Percentiles rank a stretch among this genome's conserved stretches.
Conservation (phyloP, 129 eudicot genomes). For the Lactuca sativa region DNA sequence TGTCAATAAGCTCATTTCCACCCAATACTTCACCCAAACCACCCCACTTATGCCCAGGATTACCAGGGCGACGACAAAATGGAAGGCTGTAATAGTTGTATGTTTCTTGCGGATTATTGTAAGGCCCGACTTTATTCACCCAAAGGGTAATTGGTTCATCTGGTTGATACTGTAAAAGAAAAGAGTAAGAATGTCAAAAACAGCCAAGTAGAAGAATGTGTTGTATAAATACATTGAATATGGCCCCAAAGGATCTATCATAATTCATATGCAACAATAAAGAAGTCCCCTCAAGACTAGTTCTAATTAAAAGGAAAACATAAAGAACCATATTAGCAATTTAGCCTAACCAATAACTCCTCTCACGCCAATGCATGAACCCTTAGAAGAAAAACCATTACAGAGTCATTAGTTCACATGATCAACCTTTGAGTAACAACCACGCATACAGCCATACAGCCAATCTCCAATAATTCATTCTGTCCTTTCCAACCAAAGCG, state of each 20-base stretch:
- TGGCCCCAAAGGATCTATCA: neutral
- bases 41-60: conserved; percentile 88
- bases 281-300: neutral
- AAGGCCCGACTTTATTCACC: conserved; percentile 97
- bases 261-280: conserved; percentile 1
- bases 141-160: conserved; percentile 63
- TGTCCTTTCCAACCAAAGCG: conserved; percentile 2
- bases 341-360: too few relatives aligned
- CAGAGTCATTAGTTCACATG: conserved; percentile 13
- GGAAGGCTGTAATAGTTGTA: conserved; percentile 95
- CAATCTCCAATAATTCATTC: conserved; percentile 5
- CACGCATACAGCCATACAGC: conserved; percentile 3
- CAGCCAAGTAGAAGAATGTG: neutral
- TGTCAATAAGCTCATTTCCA: conserved; percentile 90
- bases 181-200: conserved; percentile 19
- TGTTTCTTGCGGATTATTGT: conserved; percentile 96
- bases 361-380: neutral
- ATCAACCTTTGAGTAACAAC: neutral
- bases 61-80: conserved; percentile 62
- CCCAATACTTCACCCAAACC: conserved; percentile 97
- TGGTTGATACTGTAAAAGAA: conserved; percentile 56
- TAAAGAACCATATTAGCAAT: too few relatives aligned
- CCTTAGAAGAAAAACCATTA: neutral
- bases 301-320: neutral
- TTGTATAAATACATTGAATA: too few relatives aligned